Evolutionary conservation across 2,329 filamentous ascomycete genomes (phyloP).

Genomic region (Neoscytalidium dimidiatum): DNA sequence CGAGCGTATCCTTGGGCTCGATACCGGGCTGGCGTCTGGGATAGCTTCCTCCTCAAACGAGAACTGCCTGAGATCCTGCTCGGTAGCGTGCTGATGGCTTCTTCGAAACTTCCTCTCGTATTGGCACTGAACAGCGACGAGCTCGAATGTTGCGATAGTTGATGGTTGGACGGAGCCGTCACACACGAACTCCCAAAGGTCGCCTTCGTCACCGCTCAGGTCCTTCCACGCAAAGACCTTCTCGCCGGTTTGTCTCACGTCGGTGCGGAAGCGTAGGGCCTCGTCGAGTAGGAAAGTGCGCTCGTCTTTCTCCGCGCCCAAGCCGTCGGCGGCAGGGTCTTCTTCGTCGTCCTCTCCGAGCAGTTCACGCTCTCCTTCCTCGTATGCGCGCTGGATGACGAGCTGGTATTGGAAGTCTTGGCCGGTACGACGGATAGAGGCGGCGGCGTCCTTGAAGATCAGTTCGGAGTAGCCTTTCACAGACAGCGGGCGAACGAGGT

Average conservation of each 20-base stretch:
- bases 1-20: slow-evolving; percentile 48
- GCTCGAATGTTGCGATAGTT: slow-evolving; percentile 78
- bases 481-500: slow-evolving; percentile 90
- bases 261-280: slow-evolving; percentile 80
- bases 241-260: slow-evolving; percentile 76
- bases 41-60: slow-evolving; percentile 69
- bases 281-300: slow-evolving; percentile 97
- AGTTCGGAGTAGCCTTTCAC: slow-evolving; percentile 98
- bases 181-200: slow-evolving; percentile 98
- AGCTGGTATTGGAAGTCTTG: slow-evolving; percentile 98
- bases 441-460: slow-evolving; percentile 96
- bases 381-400: slow-evolving; percentile 92
- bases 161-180: slow-evolving; percentile 69
- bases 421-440: slow-evolving; percentile 86
- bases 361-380: slow-evolving; percentile 93
- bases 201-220: slow-evolving; percentile 86
- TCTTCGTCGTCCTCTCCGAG: slow-evolving; percentile 87
- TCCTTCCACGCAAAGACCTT: slow-evolving; percentile 94
- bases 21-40: slow-evolving; percentile 59
- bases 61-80: slow-evolving; percentile 79
- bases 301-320: slow-evolving; percentile 85
- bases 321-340: slow-evolving; percentile 73
- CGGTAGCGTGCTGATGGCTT: slow-evolving; percentile 75
- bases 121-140: slow-evolving; percentile 86
- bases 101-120: slow-evolving; percentile 95